Evolutionary conservation across 495 filamentous ascomycete species (phyloP).

Genomic region (Aspergillus ellipticus): DNA sequence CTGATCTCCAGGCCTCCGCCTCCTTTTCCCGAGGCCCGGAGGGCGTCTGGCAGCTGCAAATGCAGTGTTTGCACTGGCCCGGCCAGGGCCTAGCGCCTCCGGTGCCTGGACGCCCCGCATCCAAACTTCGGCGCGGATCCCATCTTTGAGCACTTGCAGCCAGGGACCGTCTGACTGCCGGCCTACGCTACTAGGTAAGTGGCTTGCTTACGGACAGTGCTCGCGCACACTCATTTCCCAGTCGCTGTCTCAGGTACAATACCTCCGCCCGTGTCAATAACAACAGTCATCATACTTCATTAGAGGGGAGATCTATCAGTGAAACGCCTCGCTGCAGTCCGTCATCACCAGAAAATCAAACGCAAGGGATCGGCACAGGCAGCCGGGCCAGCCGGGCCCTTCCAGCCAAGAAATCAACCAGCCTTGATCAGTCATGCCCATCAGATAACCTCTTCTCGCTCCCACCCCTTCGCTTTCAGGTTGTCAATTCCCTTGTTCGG

Average conservation of each 20-base stretch:
- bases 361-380: background rate
- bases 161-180: too few relatives aligned
- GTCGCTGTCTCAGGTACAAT: too few relatives aligned
- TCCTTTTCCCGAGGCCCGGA: conserved; percentile 10
- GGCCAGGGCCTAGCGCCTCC: background rate
- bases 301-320: too few relatives aligned
- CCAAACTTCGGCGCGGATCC: background rate
- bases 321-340: background rate
- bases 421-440: background rate
- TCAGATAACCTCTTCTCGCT: conserved; percentile 76
- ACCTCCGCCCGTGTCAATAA: too few relatives aligned
- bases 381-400: background rate
- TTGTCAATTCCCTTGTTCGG: conserved; percentile 68
- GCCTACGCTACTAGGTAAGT: too few relatives aligned
- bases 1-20: too few relatives aligned
- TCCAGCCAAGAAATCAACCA: background rate
- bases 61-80: background rate
- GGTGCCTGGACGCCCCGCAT: conserved; percentile 5
- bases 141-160: background rate
- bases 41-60: background rate
- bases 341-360: background rate
- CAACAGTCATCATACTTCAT: too few relatives aligned
- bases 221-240: too few relatives aligned
- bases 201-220: too few relatives aligned
- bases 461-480: conserved; percentile 71